Percentiles rank a stretch among this genome's conserved stretches.
These are phyloP conservation scores for Penicillium nordicum DNA, from an alignment of 2,329 filamentous ascomycete species.

Conservation along the genomic window DNA sequence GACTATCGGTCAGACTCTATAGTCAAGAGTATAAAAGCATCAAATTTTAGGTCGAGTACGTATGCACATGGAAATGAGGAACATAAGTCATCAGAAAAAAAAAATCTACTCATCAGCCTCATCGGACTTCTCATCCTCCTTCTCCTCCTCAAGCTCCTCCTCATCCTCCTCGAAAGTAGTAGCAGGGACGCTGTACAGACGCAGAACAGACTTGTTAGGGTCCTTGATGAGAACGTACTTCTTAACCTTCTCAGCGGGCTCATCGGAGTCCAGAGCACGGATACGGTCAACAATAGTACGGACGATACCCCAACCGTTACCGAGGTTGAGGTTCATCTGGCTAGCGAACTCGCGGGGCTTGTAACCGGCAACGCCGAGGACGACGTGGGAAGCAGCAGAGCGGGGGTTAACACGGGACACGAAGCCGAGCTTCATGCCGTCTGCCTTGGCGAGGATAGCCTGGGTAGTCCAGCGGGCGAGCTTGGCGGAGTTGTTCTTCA, in stretches of 20 bases:
- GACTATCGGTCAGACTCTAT: constrained; percentile 7
- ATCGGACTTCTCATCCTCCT: constrained; percentile 54
- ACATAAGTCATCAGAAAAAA: constrained; percentile 14
- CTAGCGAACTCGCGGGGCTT: constrained; percentile 95
- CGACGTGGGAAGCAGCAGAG: constrained; percentile 86
- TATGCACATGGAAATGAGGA: constrained; percentile 16
- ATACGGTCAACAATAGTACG: constrained; percentile 92
- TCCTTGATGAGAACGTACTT: constrained; percentile 67
- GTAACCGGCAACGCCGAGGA: constrained; percentile 94
- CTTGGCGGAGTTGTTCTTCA: constrained; percentile 99
- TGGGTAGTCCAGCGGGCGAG: constrained; percentile 96
- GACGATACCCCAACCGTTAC: constrained; percentile 98
- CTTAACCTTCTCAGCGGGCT: constrained; percentile 42
- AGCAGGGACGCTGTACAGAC: constrained; percentile 84
- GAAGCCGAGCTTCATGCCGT: constrained; percentile 98
- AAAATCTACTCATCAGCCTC: constrained; percentile 45
- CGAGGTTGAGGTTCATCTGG: constrained; percentile 96
- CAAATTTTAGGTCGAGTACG: constrained; percentile 14
- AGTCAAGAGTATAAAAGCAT: constrained; percentile 6
- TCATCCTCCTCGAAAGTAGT: constrained; percentile 89
- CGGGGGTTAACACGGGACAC: constrained; percentile 92
- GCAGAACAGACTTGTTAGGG: constrained; percentile 93
- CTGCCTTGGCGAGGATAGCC: constrained; percentile 93
- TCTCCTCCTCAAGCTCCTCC: constrained; percentile 54
- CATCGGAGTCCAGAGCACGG: constrained; percentile 39